Conservation (phyloP, 768 basidiomycete genomes). For the Amanita molliuscula region DNA sequence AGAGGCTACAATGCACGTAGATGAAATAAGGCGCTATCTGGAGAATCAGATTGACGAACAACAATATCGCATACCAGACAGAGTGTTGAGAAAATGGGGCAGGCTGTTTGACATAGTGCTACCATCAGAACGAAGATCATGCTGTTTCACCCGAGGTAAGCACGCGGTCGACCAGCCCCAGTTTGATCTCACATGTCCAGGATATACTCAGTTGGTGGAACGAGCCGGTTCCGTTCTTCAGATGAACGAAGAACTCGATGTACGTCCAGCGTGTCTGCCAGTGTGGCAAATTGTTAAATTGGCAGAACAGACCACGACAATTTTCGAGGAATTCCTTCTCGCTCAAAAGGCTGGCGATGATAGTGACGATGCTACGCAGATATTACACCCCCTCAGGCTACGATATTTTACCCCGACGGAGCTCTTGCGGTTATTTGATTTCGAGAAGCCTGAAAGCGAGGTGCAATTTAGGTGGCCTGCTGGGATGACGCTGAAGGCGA, state of each 20-base stretch:
- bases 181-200: conserved; percentile 20
- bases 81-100: conserved; percentile 64
- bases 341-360: conserved; percentile 28
- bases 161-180: not conserved
- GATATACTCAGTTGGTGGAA: conserved; percentile 70
- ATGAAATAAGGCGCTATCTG: conserved; percentile 28
- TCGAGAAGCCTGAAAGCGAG: conserved; percentile 22
- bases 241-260: conserved; percentile 56
- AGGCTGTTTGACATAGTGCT: conserved; percentile 71
- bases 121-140: conserved; percentile 50
- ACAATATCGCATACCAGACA: conserved; percentile 39
- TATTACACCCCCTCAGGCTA: conserved; percentile 48
- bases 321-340: conserved; percentile 45
- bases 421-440: conserved; percentile 57
- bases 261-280: conserved; percentile 16
- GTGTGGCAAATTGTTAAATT: conserved; percentile 1
- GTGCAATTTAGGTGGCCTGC: conserved; percentile 52
- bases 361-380: conserved; percentile 31
- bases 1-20: conserved; percentile 3
- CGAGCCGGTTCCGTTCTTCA: conserved; percentile 72
- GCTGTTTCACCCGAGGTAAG: conserved; percentile 75
- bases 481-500: conserved; percentile 50
- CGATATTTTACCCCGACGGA: conserved; percentile 73
- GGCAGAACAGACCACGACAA: conserved; percentile 40
- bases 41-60: conserved; percentile 18